Percentiles rank a stretch among this genome's conserved stretches.
phyloP scores from a whole-genome alignment of 2,329 filamentous ascomycete genomes.

The Venturiaceae sp. region DNA sequence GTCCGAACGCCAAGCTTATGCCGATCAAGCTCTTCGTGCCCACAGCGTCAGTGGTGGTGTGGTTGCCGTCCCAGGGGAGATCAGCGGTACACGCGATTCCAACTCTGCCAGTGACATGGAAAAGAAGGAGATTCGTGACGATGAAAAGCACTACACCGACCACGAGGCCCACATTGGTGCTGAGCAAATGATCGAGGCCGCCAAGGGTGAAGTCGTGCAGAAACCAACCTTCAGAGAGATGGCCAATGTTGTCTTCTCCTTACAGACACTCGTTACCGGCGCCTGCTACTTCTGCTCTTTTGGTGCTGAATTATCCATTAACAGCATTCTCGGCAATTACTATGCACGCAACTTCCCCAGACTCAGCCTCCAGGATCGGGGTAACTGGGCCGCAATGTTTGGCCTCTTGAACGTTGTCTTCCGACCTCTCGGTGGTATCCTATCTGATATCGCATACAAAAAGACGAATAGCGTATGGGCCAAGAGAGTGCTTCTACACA shows the following conservation, averaged over 20 bases:
- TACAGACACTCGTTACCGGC: slow-evolving; percentile 43
- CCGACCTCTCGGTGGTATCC: slow-evolving; percentile 55
- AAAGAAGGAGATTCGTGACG: background rate
- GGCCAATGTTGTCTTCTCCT: slow-evolving; percentile 53
- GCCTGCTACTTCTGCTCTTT: slow-evolving; percentile 52
- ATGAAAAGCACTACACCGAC: slow-evolving; percentile 15
- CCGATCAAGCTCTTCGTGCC: slow-evolving; percentile 3
- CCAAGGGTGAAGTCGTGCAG: slow-evolving; percentile 50
- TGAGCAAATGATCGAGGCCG: slow-evolving; percentile 45
- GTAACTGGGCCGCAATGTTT: slow-evolving; percentile 59
- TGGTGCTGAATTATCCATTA: slow-evolving; percentile 50
- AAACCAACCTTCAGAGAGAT: slow-evolving; percentile 53
- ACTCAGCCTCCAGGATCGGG: slow-evolving; percentile 44
- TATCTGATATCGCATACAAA: slow-evolving; percentile 47
- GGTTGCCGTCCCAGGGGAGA: background rate
- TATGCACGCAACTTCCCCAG: slow-evolving; percentile 46
- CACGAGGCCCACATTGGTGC: slow-evolving; percentile 40
- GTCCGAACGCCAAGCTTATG: slow-evolving; percentile 52
- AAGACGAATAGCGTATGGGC: slow-evolving; percentile 44
- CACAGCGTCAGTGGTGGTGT: slow-evolving; percentile 4
- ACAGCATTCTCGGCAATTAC: slow-evolving; percentile 52
- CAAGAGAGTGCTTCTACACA: slow-evolving; percentile 54
- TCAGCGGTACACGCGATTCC: slow-evolving; percentile 2
- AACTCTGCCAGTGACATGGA: background rate
- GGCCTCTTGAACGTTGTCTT: slow-evolving; percentile 63